Conservation (phyloP, 176 grass and related monocot species). For the Areca catechu region DNA sequence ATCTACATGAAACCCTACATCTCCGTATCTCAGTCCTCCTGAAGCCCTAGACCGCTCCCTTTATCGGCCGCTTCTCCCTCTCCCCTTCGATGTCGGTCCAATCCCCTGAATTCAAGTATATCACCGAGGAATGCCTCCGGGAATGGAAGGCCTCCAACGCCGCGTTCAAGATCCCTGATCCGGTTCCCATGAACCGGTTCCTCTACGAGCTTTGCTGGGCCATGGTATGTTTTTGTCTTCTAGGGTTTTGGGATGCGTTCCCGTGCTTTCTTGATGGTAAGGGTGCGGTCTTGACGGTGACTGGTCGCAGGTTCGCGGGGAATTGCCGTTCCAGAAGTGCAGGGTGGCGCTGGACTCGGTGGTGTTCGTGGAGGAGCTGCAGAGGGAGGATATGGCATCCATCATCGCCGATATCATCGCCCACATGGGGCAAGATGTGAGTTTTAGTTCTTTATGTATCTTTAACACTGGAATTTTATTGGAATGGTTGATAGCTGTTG, state of each 20-base stretch:
- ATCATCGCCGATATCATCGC: conserved; percentile 79
- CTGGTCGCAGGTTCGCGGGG: conserved; percentile 49
- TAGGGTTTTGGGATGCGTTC: conserved; percentile 1
- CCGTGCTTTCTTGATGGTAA: conserved; percentile 1
- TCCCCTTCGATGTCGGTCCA: conserved; percentile 23
- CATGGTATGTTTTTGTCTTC: conserved; percentile 30
- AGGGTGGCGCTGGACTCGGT: conserved; percentile 70
- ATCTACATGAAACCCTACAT: too few species aligned
- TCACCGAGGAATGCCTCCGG: conserved; percentile 74
- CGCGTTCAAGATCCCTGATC: conserved; percentile 54
- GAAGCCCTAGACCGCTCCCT: too few species aligned
- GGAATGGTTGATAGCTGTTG: background rate
- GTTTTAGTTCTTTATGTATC: conserved; percentile 15
- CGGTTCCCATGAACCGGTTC: conserved; percentile 82
- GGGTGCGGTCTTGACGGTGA: background rate
- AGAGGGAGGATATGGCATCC: conserved; percentile 54
- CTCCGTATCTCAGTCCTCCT: conserved; percentile 25
- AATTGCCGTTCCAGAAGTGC: conserved; percentile 75
- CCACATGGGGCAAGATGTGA: conserved; percentile 93
- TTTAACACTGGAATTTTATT: background rate
- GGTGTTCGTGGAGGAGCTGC: conserved; percentile 55
- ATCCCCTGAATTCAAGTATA: conserved; percentile 54
- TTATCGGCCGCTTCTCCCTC: background rate
- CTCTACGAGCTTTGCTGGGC: conserved; percentile 98
- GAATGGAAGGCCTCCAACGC: conserved; percentile 74